Conservation (phyloP, 2,329 filamentous ascomycete species). For the Fusarium cyanostomum region DNA sequence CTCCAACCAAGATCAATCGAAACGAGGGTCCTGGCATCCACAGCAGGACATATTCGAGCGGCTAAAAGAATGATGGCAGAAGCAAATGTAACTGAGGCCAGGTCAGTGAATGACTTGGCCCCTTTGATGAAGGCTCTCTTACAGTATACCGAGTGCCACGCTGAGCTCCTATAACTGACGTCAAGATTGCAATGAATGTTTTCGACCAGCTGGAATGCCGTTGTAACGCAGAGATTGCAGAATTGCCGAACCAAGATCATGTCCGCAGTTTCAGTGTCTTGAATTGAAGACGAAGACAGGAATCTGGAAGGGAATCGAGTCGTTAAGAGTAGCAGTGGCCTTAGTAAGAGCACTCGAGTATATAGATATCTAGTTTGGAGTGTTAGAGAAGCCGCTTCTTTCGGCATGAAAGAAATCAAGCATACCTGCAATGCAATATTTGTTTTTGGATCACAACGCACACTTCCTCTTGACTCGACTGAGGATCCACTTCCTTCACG, state of each 20-base stretch:
- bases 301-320: not conserved
- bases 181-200: not conserved
- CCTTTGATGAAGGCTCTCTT: not conserved
- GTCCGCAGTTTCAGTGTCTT: not conserved
- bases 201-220: not conserved
- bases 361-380: not conserved
- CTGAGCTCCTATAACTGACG: not conserved
- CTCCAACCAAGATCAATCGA: not conserved
- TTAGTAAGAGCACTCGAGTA: not conserved
- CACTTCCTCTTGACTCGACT: not conserved
- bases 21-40: not conserved
- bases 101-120: not conserved
- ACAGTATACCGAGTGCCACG: not conserved
- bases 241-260: not conserved
- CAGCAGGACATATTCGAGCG: not conserved
- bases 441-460: not conserved
- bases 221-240: not conserved
- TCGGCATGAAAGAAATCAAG: not conserved
- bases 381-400: rapidly evolving
- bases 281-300: not conserved
- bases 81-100: not conserved
- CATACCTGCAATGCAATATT: not conserved
- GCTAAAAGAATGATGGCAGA: not conserved
- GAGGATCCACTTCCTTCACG: not conserved
- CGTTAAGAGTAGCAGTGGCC: not conserved